Evolutionary conservation across 495 filamentous ascomycete species (phyloP), one percentile per base, ranked within the genome.

Genomic region (Aspergillus campestris): DNA sequence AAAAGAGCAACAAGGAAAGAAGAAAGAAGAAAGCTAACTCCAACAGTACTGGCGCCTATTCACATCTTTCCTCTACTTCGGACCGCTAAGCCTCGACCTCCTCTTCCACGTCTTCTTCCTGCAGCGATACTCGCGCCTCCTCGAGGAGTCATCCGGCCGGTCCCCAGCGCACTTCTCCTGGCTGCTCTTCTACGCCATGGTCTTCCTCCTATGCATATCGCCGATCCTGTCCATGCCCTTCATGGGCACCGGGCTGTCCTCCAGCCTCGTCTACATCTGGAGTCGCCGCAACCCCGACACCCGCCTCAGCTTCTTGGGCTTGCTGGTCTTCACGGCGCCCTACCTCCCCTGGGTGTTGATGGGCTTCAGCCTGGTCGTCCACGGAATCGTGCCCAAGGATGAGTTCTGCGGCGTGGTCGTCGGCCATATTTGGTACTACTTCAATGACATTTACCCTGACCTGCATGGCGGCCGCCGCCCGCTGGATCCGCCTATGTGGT

Each of bases 41-140:
- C 11, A 6, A 30, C 40, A 97, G 87, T 97, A 95, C 67, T 97
- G 94, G 94, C 88, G 92, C 24, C 72, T 98, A 2, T 49, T 96
- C 12, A 89, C 90, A 9, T 94, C 94, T 3, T 98, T 98, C 67
- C 78, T 95, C 51, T 98, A 97, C 70, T 96, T 97, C 62, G 94
- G 94, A 14, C 89, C 89, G 8, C 78, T 98, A 41, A 89, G 82
- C 34, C 81, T 98, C 54, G 92, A 98, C 65, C 82, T 98, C 18
- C 77, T 97, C 56, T 97, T 96, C 78, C 94, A 98, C 60, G 85
- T 98, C 66, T 98, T 96, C 77, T 98, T 98, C 74, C 80, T 97
- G 36, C 89, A 94, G 58, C 88, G 92, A 24, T 98, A 98, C 69
- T 89, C 90, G 8, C 87, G 94, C 33, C 82, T 96, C 28, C 81